Evolutionary conservation across 306 rosid species (phyloP), one percentile per base, ranked within the genome.

Genomic region (Trifolium dubium): DNA sequence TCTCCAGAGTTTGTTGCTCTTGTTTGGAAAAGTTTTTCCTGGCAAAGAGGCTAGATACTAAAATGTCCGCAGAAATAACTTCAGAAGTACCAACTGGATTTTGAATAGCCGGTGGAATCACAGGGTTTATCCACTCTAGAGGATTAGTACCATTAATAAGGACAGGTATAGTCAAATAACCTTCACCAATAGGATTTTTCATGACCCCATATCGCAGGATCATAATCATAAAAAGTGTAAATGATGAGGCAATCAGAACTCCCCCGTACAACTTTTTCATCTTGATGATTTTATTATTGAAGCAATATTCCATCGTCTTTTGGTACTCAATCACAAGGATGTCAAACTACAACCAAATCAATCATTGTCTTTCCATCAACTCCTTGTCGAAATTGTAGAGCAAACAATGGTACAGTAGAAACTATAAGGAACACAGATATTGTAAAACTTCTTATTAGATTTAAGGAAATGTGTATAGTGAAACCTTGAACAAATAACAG

Each of bases 251-350:
- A 75, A 88, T 70, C 69, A 90, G 56, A 81, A 88, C 84, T 74
- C 89, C 86, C 17, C 98, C 92, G 64, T 84, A 90, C 76, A 83
- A 90, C 89, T 78, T 95, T 86, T 95, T 92, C 99, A 95, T 95
- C 80, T 83, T 88, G 76, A 76, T 39, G 71, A 81, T 67, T 23
- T 74, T 73, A 71, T 54, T 67, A 44, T 41, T 78, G 62, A 73
- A 69, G 58, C 80, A 80, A 83, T 47, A 63, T 62, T 54, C 77
- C 81, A 60, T 67, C 64, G 23, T 69, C 81, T 79, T 81, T 85
- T 31, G 32, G 62, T 74, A 56, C 78, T 44, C 40, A 56, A 74
- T 73, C 81, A 76, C 13, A 58, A 43, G 79, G 62, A 83, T 54
- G 58, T 53, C 76, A 73, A 71, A 69, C 39, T 30, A 78, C 47